Percentiles rank a stretch among this genome's conserved stretches.
Conservation (phyloP, 2,329 filamentous ascomycete species). For the Epichloe uncinata region DNA sequence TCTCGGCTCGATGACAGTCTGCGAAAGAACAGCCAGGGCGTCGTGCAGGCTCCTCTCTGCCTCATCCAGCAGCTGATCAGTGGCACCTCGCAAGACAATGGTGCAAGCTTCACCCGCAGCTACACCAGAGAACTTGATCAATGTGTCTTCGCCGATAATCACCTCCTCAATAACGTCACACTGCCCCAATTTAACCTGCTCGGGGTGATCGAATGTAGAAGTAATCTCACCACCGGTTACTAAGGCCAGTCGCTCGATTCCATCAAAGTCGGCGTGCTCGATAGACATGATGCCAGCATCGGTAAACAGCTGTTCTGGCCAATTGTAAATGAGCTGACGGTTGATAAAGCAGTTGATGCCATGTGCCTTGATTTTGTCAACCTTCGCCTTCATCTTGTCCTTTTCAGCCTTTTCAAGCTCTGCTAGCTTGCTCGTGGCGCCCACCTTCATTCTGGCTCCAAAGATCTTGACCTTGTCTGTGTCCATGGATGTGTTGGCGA, state of each 20-base stretch:
- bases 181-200: constrained; percentile 88
- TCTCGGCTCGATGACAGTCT: constrained; percentile 88
- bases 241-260: constrained; percentile 85
- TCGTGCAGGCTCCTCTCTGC: constrained; percentile 93
- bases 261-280: constrained; percentile 97
- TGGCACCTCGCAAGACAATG: constrained; percentile 89
- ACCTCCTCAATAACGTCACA: constrained; percentile 96
- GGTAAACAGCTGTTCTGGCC: constrained; percentile 97
- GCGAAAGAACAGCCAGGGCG: constrained; percentile 86
- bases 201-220: constrained; percentile 94
- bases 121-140: constrained; percentile 95
- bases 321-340: constrained; percentile 98
- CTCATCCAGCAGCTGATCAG: constrained; percentile 93
- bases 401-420: constrained; percentile 96
- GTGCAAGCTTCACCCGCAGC: constrained; percentile 91
- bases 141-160: constrained; percentile 92
- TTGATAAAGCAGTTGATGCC: constrained; percentile 99
- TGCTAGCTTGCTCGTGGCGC: constrained; percentile 91
- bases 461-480: constrained; percentile 99
- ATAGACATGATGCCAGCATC: constrained; percentile 97
- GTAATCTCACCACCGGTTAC: constrained; percentile 97
- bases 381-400: constrained; percentile 99
- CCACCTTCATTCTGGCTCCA: constrained; percentile 90
- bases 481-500: constrained; percentile 98
- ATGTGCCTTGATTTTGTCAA: constrained; percentile 96